Conservation (phyloP, 352 stramenopile species). For the Blastocystis sp. region DNA sequence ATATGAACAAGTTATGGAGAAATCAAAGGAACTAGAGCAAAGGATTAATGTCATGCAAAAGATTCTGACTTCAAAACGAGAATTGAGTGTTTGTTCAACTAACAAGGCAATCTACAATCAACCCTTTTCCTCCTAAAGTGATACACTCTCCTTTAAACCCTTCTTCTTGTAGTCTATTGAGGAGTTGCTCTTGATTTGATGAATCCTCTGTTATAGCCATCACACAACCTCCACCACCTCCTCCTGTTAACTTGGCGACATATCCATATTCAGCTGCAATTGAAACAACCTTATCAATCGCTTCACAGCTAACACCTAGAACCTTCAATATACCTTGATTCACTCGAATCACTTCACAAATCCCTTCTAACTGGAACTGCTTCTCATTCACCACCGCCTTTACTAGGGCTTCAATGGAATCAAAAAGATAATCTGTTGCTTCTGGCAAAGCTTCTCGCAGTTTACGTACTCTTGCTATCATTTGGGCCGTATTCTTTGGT, state of each 20-base stretch:
- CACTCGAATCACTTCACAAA: conserved; percentile 69
- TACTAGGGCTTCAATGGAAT: conserved; percentile 75
- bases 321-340: conserved; percentile 76
- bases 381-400: conserved; percentile 69
- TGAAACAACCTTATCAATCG: conserved; percentile 74
- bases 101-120: conserved; percentile 28
- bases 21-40: not conserved
- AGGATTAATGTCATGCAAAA: not conserved
- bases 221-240: conserved; percentile 76
- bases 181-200: conserved; percentile 68
- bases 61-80: not conserved
- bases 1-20: conserved; percentile 36
- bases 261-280: conserved; percentile 70
- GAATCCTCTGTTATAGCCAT: conserved; percentile 69
- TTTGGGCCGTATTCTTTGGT: conserved; percentile 76
- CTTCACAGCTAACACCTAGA: conserved; percentile 75
- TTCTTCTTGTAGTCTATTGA: conserved; percentile 48
- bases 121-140: conserved; percentile 68
- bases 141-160: conserved; percentile 68
- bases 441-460: conserved; percentile 70
- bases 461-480: conserved; percentile 74
- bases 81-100: not conserved
- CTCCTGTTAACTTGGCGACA: conserved; percentile 81
- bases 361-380: conserved; percentile 62
- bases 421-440: conserved; percentile 70